phyloP scores from a whole-genome alignment of 345 rosid genomes.

The Mallotus nudiflorus region DNA sequence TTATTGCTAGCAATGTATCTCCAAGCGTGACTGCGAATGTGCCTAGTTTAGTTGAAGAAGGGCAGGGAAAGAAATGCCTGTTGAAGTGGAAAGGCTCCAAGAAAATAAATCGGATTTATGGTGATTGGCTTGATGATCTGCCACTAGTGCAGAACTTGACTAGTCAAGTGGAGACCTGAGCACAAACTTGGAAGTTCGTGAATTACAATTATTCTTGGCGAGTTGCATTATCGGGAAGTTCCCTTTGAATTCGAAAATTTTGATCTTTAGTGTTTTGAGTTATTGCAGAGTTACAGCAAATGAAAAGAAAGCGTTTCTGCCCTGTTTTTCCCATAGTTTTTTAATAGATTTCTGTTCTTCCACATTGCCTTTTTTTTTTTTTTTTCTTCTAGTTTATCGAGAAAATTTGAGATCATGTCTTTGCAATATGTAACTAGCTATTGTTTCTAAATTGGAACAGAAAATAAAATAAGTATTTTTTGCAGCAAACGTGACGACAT shows the following conservation, averaged over 20 bases:
- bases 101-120: slow-evolving; percentile 88
- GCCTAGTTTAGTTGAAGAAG: slow-evolving; percentile 50
- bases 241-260: not conserved
- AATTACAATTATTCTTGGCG: not conserved
- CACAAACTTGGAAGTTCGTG: not conserved
- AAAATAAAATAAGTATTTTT: not conserved
- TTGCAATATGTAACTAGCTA: not conserved
- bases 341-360: not conserved
- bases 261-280: not conserved
- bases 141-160: slow-evolving; percentile 43
- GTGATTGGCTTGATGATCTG: slow-evolving; percentile 90
- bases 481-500: not conserved
- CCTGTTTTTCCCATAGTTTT: not conserved
- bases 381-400: not conserved
- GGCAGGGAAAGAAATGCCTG: slow-evolving; percentile 52
- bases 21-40: slow-evolving; percentile 32
- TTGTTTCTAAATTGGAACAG: not conserved
- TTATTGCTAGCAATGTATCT: slow-evolving; percentile 40
- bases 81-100: slow-evolving; percentile 75
- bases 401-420: not conserved
- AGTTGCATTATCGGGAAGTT: not conserved
- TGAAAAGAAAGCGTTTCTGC: not conserved
- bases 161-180: slow-evolving; percentile 25
- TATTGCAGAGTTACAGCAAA: not conserved
- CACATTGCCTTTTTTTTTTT: too few species aligned